Evolutionary conservation across 2,329 filamentous ascomycete genomes (phyloP).

Genomic region (Alternaria ventricosa): DNA sequence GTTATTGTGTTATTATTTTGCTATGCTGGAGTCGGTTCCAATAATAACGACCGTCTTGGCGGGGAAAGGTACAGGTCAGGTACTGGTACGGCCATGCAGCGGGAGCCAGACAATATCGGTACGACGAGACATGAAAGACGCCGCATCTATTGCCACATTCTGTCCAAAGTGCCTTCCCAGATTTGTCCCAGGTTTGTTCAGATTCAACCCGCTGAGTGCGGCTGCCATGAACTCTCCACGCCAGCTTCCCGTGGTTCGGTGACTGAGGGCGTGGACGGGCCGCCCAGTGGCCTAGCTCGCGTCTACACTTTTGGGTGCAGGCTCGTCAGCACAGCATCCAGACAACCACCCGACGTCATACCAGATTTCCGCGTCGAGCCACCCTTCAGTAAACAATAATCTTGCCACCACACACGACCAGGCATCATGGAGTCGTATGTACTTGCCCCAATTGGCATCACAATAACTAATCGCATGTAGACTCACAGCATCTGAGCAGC

Average conservation of each 20-base stretch:
- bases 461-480: slow-evolving; percentile 49
- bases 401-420: neutral
- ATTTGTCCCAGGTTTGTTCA: neutral
- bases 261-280: slow-evolving; percentile 6
- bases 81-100: slow-evolving; percentile 21
- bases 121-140: neutral
- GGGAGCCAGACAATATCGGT: slow-evolving; percentile 15
- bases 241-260: slow-evolving; percentile 3
- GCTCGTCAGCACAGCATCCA: slow-evolving; percentile 19
- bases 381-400: neutral
- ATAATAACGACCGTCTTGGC: slow-evolving; percentile 34
- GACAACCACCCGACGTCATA: slow-evolving; percentile 21
- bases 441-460: neutral
- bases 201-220: neutral
- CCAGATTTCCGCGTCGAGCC: neutral
- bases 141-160: neutral
- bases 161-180: neutral
- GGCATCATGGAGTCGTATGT: slow-evolving; percentile 48
- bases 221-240: neutral
- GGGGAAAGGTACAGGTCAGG: slow-evolving; percentile 11
- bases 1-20: slow-evolving; percentile 10
- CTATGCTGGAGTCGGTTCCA: slow-evolving; percentile 24
- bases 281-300: slow-evolving; percentile 23
- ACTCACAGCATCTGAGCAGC: slow-evolving; percentile 81
- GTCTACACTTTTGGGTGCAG: slow-evolving; percentile 30